Conservation (phyloP, 495 filamentous ascomycete species). For the Trichoderma erinaceum region DNA sequence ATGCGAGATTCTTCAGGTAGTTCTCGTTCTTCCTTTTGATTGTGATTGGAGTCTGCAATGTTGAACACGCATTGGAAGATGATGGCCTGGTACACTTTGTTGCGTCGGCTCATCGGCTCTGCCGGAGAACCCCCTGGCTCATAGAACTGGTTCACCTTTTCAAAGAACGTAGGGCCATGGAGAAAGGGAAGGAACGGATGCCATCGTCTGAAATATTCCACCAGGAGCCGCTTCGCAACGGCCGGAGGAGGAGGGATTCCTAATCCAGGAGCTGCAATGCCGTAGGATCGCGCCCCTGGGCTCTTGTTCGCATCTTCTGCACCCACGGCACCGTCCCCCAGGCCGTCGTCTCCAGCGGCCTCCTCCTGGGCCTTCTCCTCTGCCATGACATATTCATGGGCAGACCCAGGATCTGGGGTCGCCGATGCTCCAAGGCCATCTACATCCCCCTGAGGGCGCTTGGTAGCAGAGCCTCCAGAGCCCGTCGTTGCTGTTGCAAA, state of each 20-base stretch:
- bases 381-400: constrained; percentile 3
- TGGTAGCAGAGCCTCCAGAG: background rate
- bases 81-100: constrained; percentile 12
- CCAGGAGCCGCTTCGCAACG: constrained; percentile 3
- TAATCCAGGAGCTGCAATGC: background rate
- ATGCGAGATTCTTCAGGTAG: constrained; percentile 5
- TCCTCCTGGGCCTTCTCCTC: constrained; percentile 13
- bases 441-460: constrained; percentile 4
- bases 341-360: background rate
- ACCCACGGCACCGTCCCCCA: constrained; percentile 1
- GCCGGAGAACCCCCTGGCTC: constrained; percentile 4
- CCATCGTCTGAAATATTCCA: constrained; percentile 8
- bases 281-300: background rate
- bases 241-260: constrained; percentile 1
- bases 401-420: constrained; percentile 1
- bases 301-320: constrained; percentile 11
- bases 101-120: constrained; percentile 7
- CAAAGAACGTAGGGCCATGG: constrained; percentile 6
- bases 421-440: background rate
- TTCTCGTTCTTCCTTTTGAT: constrained; percentile 3
- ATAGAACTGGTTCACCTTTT: constrained; percentile 4
- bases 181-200: constrained; percentile 5
- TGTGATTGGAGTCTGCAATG: constrained; percentile 8
- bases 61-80: constrained; percentile 11
- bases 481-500: constrained; percentile 1